Conservation (phyloP, 2,329 filamentous ascomycete genomes). For the Xylaria sp. region DNA sequence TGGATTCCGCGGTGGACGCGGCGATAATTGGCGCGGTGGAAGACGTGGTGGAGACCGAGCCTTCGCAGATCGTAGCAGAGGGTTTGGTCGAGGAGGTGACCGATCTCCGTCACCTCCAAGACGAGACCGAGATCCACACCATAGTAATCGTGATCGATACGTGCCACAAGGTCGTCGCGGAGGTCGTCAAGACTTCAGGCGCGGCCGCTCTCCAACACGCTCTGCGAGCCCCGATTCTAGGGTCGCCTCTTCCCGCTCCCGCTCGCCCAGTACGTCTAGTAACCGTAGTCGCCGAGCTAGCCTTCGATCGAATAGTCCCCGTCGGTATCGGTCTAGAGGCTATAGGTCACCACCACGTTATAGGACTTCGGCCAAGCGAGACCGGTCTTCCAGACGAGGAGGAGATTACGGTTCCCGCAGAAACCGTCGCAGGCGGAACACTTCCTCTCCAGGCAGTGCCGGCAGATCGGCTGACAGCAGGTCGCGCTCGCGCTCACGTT, state of each 20-base stretch:
- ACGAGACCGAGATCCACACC: conserved; percentile 47
- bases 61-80: conserved; percentile 48
- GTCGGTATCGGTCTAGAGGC: conserved; percentile 28
- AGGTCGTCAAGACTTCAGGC: conserved; percentile 43
- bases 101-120: conserved; percentile 53
- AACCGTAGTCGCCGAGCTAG: conserved; percentile 31
- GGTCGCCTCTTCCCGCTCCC: conserved; percentile 37
- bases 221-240: conserved; percentile 42
- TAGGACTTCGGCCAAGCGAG: conserved; percentile 32
- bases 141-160: conserved; percentile 53
- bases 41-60: conserved; percentile 56
- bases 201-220: conserved; percentile 47
- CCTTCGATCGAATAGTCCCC: conserved; percentile 32
- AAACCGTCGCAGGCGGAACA: conserved; percentile 32
- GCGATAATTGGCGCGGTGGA: conserved; percentile 55
- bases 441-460: conserved; percentile 32
- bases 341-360: conserved; percentile 35
- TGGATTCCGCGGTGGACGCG: conserved; percentile 52
- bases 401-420: conserved; percentile 30
- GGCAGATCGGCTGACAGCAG: conserved; percentile 33
- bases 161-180: conserved; percentile 53
- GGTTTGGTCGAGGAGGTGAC: conserved; percentile 47
- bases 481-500: conserved; percentile 44
- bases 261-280: conserved; percentile 29
- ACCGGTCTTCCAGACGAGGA: conserved; percentile 34